Evolutionary conservation across 2,329 filamentous ascomycete species (phyloP).

Genomic region (Monosporascus sp.): DNA sequence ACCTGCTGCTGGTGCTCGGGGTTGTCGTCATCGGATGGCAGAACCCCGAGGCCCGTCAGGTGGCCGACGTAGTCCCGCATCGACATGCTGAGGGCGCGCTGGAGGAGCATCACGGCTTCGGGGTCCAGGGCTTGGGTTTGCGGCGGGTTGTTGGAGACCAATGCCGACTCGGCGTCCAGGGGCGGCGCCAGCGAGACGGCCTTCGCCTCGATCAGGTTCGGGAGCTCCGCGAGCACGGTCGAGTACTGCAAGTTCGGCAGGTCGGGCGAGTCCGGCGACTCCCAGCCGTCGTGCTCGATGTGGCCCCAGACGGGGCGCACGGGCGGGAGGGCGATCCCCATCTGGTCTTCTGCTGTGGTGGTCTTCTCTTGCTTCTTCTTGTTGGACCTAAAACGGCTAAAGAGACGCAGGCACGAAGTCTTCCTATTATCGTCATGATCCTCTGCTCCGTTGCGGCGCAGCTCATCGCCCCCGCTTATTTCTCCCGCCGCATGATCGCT

Average conservation of each 20-base stretch:
- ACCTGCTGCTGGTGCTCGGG: neutral
- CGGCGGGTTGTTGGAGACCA: neutral
- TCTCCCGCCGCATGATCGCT: slow-evolving; percentile 2
- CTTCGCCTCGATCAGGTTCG: slow-evolving; percentile 86
- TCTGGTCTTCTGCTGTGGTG: slow-evolving; percentile 30
- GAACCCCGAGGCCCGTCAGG: slow-evolving; percentile 62
- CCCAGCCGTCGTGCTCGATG: slow-evolving; percentile 87
- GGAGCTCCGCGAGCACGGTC: slow-evolving; percentile 76
- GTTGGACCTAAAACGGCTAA: slow-evolving; percentile 27
- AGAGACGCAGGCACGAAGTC: neutral
- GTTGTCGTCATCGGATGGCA: slow-evolving; percentile 30
- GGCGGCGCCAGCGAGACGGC: slow-evolving; percentile 73
- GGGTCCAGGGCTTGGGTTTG: slow-evolving; percentile 48
- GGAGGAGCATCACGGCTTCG: slow-evolving; percentile 65
- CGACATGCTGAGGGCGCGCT: slow-evolving; percentile 65
- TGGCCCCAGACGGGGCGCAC: slow-evolving; percentile 66
- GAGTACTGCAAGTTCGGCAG: slow-evolving; percentile 78
- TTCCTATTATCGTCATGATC: slow-evolving; percentile 3
- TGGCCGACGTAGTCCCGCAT: slow-evolving; percentile 75
- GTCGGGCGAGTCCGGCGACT: slow-evolving; percentile 69
- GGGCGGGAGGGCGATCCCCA: slow-evolving; percentile 44
- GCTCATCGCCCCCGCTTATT: neutral
- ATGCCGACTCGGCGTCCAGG: slow-evolving; percentile 51
- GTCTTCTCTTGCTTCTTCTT: neutral
- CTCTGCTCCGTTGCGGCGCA: neutral